Conservation (phyloP, 2,329 filamentous ascomycete species). For the Trichoderma sp. region DNA sequence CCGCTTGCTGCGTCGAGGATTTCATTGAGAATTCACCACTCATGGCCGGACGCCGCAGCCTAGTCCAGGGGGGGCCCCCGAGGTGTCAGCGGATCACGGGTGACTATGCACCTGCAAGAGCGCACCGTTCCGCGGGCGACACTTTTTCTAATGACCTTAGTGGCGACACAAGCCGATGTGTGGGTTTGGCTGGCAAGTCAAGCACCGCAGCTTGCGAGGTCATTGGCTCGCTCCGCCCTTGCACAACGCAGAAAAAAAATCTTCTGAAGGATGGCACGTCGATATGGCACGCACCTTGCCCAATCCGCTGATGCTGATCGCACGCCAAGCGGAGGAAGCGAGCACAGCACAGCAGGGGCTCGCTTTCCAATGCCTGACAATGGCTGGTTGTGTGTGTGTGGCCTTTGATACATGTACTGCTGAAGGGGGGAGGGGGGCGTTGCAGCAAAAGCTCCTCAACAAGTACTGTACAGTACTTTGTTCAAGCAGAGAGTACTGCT, state of each 20-base stretch:
- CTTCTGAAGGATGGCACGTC: background rate
- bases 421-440: background rate
- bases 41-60: constrained; percentile 9
- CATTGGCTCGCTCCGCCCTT: background rate
- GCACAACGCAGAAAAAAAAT: background rate
- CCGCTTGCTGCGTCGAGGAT: background rate
- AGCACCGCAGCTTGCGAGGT: background rate
- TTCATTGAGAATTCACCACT: background rate
- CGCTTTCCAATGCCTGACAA: background rate
- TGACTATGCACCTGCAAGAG: constrained; percentile 36
- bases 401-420: background rate
- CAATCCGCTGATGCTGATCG: background rate
- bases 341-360: background rate
- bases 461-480: background rate
- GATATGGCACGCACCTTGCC: background rate
- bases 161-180: constrained; percentile 17
- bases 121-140: constrained; percentile 34
- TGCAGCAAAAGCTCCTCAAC: background rate
- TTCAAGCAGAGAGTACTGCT: background rate
- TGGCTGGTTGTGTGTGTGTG: background rate
- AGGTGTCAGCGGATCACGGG: constrained; percentile 32
- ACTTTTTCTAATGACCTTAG: constrained; percentile 16
- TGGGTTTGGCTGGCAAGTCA: constrained; percentile 4
- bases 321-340: background rate
- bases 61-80: constrained; percentile 14